Evolutionary conservation across 768 basidiomycete species (phyloP), one percentile per base, ranked within the genome.

Genomic region (Tubosaeta sp.): DNA sequence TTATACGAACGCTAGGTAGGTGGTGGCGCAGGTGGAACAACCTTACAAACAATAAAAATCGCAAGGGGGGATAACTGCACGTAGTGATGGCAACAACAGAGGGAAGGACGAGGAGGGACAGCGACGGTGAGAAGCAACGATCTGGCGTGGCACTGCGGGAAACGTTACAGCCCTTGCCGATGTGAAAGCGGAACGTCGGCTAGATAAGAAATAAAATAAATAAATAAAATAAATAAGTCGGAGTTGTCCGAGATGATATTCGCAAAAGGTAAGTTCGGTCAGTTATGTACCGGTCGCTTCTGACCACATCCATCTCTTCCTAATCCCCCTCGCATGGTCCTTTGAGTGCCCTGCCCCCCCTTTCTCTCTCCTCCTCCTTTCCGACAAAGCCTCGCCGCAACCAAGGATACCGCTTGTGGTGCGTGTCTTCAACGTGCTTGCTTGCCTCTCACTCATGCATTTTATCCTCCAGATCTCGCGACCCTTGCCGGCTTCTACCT

Each of bases 401-500:
- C 65, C 75, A 78, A 78, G 76, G 76, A 78, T 73, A 70, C 72
- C 76, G 76, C 76, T 72, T 78, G 76, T 74, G 53, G 76, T 78
- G 50, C 17, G 73, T 61, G 25, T 19, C 38, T 26, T n/a, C 13
- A 7, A 32, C 38, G 14, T 8, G 3, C 3, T 10, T 4, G 2
- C 11, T 34, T 14, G n/a, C 5, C 32, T 47, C 16, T 11, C 13
- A 33, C 25, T 52, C 51, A 45, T 45, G 42, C 33, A 48, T 29
- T 50, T 50, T 31, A 3, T 19, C 49, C 39, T 43, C 37, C 64
- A 89, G 85, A 81, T 80, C 89, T 91, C 88, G 88, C 88, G 88
- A 91, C 89, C 89, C 90, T 91, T 91, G 84, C 78, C 86, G 87
- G 86, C 84, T 74, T 80, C 86, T 77, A 71, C 73, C 59, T 61